A percentile compares a stretch with the other conserved stretches of the same genome.
These are phyloP conservation scores for Trametes punicea DNA, from an alignment of 768 basidiomycete species.

Conservation along the genomic window DNA sequence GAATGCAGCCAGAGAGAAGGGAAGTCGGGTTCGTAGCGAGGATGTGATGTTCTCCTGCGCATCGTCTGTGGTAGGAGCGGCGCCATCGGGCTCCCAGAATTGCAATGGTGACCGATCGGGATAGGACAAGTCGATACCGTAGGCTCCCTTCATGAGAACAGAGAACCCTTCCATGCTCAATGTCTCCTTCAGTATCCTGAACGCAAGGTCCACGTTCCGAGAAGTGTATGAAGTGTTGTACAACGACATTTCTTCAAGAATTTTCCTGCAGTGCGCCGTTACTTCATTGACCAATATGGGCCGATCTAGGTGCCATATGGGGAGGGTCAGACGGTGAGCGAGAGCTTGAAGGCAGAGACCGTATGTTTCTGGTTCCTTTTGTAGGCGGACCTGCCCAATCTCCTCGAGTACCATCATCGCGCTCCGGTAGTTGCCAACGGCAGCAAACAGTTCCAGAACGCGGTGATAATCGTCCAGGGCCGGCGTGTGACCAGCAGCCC, in stretches of 20 bases:
- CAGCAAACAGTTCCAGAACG: constrained; percentile 71
- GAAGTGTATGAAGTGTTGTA: constrained; percentile 49
- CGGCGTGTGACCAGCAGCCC: constrained; percentile 43
- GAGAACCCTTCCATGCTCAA: constrained; percentile 55
- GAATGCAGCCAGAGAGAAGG: constrained; percentile 55
- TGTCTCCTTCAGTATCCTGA: constrained; percentile 68
- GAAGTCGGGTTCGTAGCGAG: constrained; percentile 13
- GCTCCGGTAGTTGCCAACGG: constrained; percentile 66
- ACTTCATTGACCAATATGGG: constrained; percentile 39
- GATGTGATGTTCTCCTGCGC: not conserved
- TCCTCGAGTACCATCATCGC: constrained; percentile 61
- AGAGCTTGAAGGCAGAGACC: constrained; percentile 66
- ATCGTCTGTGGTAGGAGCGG: not conserved
- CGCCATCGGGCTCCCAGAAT: constrained; percentile 26
- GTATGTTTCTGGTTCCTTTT: constrained; percentile 55
- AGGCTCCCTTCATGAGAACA: constrained; percentile 59
- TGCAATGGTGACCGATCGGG: constrained; percentile 67
- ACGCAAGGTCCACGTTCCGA: constrained; percentile 59
- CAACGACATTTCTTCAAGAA: constrained; percentile 58
- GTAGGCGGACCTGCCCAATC: constrained; percentile 41
- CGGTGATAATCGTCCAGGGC: constrained; percentile 69
- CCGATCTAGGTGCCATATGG: constrained; percentile 41
- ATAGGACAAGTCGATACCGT: constrained; percentile 73
- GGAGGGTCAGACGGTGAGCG: constrained; percentile 62
- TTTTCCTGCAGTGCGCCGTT: constrained; percentile 42